Base-by-base conservation (phyloP, 2,329 filamentous ascomycete genomes). In the Knoxdaviesia proteae region DNA sequence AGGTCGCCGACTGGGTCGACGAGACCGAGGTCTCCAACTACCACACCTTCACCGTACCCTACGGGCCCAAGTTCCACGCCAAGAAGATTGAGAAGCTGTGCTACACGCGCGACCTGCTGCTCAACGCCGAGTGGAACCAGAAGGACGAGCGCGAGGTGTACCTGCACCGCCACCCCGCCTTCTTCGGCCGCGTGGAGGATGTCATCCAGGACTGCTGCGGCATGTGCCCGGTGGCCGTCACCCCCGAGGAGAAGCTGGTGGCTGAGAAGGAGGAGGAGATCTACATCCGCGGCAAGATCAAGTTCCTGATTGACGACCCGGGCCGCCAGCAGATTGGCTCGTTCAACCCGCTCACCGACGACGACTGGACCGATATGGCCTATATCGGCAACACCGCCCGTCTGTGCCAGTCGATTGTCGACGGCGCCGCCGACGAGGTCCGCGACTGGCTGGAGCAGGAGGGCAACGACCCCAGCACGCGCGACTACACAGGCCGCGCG, bases 321-420 rank as follows among this genome's bases (percentile, higher is more conserved):
- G 84, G 84, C 11, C 69, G 84, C 44, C 84, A 90, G 53, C 61
- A 71, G 55, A 74, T 74, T 41, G 70, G 70, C 31, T 73, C 68
- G 7, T 92, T 92, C 61, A 80, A 90, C 50, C 84, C 84, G 0
- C 66, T 88, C 35, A 87, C 80, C 0, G 76, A 84, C 37, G 69
- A 83, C 41, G 83, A 90, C 53, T 92, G 84, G 82, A 90, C 84
- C 1, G 81, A 87, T 49, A 90, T 92, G 83, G 83, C 84, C 0
- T 93, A 92, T 49, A 69, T 92, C 34, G 81, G 83, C 7, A 82
- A 86, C 49, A 87, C 82, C 1, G 75, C 74, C 35, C 66, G 71
- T 10, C 65, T 93, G 2, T 92, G 82, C 52, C 79, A 86, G 52
- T 84, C 81, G 1, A 92, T 93, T 45, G 74, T 87, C 4, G 76